phyloP scores from a whole-genome alignment of 352 stramenopile species.

The Globisporangium cystogenes region DNA sequence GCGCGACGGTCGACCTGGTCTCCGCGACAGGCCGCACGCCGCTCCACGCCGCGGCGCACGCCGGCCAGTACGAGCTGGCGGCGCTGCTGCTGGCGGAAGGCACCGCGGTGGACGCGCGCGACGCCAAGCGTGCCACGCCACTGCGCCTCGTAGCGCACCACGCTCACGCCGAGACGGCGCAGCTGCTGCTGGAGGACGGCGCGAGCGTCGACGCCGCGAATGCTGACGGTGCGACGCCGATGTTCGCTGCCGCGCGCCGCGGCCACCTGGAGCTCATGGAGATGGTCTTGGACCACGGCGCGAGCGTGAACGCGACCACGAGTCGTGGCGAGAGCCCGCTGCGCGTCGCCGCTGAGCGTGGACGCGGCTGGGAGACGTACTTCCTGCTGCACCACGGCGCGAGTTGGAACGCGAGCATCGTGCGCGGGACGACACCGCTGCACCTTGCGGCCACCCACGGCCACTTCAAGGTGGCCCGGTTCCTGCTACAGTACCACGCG shows the following conservation, averaged over 20 bases:
- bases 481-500: constrained; percentile 18
- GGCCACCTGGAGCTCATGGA: constrained; percentile 27
- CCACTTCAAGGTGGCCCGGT: constrained; percentile 14
- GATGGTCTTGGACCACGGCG: constrained; percentile 21
- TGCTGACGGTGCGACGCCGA: neutral
- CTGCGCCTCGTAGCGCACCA: neutral
- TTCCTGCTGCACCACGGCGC: constrained; percentile 17
- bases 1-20: neutral
- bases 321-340: constrained; percentile 17
- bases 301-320: constrained; percentile 10
- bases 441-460: constrained; percentile 14
- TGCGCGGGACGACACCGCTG: constrained; percentile 9
- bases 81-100: neutral
- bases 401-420: constrained; percentile 14
- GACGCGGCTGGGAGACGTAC: constrained; percentile 13
- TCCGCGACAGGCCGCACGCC: neutral
- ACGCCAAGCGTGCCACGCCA: neutral
- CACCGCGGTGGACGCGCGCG: neutral
- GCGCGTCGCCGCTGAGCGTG: constrained; percentile 23
- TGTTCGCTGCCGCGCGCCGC: constrained; percentile 21
- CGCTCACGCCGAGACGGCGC: neutral
- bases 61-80: neutral
- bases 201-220: constrained; percentile 1
- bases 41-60: neutral
- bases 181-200: neutral